These are phyloP conservation scores for Ustilago shanxiensis DNA, from an alignment of 1,284 basidiomycete species.

Conservation along the genomic window DNA sequence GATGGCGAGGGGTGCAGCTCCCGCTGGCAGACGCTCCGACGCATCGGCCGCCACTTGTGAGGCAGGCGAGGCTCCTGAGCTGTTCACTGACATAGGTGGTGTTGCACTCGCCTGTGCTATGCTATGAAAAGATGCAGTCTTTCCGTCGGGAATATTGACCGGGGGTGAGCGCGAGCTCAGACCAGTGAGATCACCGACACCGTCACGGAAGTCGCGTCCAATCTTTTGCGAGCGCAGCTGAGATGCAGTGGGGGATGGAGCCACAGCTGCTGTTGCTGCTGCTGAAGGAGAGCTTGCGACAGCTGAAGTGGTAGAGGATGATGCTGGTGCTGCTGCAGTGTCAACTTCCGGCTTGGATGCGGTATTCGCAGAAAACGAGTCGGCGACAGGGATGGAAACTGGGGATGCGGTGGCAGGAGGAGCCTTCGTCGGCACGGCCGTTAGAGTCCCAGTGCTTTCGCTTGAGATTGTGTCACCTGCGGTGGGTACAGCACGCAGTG, in stretches of 20 bases:
- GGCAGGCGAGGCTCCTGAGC: constrained; percentile 8
- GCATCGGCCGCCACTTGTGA: constrained; percentile 12
- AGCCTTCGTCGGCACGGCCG: neutral
- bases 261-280: neutral
- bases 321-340: constrained; percentile 20
- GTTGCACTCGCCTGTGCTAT: constrained; percentile 27
- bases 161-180: constrained; percentile 54
- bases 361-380: constrained; percentile 5
- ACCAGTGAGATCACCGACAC: constrained; percentile 48
- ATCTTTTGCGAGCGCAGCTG: constrained; percentile 43
- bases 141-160: constrained; percentile 25
- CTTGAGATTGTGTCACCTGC: neutral
- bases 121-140: constrained; percentile 22
- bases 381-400: constrained; percentile 1
- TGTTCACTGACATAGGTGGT: constrained; percentile 31
- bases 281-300: constrained; percentile 12
- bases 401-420: constrained; percentile 6
- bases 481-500: constrained; percentile 19
- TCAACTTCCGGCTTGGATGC: constrained; percentile 21
- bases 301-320: constrained; percentile 25
- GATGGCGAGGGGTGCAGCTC: constrained; percentile 48
- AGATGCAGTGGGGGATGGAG: constrained; percentile 19
- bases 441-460: constrained; percentile 9
- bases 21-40: constrained; percentile 33
- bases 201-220: constrained; percentile 48